phyloP scores from a whole-genome alignment of 2,329 filamentous ascomycete species.

The Colletotrichum salicis region DNA sequence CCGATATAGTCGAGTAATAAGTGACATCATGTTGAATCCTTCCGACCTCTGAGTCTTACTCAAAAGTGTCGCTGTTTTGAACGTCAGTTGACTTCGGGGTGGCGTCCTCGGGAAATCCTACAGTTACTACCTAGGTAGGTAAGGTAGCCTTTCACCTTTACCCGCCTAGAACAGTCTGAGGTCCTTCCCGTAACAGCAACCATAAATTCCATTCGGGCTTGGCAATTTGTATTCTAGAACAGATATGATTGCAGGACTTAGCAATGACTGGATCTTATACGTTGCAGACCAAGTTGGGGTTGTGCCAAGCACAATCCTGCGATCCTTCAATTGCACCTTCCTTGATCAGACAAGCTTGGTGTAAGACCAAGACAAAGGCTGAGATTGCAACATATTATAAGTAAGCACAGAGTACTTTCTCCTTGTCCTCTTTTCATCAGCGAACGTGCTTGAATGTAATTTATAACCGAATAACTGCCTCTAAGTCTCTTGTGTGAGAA shows the following conservation, averaged over 20 bases:
- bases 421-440: background rate
- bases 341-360: conserved; percentile 18
- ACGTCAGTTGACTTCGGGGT: too few species aligned
- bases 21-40: too few species aligned
- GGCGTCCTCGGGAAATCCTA: too few species aligned
- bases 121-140: too few species aligned
- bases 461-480: too few species aligned
- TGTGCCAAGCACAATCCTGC: conserved; percentile 13
- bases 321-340: conserved; percentile 33
- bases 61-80: too few species aligned
- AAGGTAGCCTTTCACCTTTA: background rate
- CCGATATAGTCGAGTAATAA: too few species aligned
- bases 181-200: background rate
- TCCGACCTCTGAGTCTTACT: too few species aligned
- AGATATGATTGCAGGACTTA: background rate
- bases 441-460: too few species aligned
- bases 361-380: background rate
- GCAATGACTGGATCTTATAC: background rate
- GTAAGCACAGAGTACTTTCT: background rate
- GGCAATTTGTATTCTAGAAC: background rate
- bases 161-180: background rate
- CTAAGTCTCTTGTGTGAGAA: too few species aligned
- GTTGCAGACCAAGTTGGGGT: background rate
- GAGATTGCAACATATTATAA: background rate
- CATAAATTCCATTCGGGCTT: background rate